Evolutionary conservation across 176 grass and related monocot species (phyloP), one percentile per base, ranked within the genome.

Genomic region (Elymus sibiricus): DNA sequence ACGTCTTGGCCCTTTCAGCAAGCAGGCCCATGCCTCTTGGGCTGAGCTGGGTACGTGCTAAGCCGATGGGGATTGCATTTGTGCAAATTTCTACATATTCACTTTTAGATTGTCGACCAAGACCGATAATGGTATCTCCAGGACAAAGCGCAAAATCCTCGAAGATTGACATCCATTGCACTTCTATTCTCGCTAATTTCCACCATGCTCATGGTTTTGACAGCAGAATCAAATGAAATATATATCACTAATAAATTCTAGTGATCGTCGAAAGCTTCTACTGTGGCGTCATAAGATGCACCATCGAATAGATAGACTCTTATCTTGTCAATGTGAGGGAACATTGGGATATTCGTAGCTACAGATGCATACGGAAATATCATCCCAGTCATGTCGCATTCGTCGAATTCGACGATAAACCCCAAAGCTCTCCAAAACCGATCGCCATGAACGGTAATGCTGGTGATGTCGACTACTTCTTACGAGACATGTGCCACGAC

Each of bases 201-300:
- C 10, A 76, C 82, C 55, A 74, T 32, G 4, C 28, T 24, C 26
- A 84, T 34, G 26, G 26, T 22, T 44, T 47, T 47, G 26, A 75
- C 26, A 31, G 13, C 37, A 63, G 2, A 25, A 7, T 75, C 56
- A 44, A 84, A 75, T 9, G 11, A 60, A 9, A 75, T 53, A n/a
- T 55, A 84, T 11, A 84, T 14, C 2, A 31, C 53, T n/a, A 83
- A 61, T 38, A 83, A 61, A 43, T 74, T 84, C 82, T 56, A 75
- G 26, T 75, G 70, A 29, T 84, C 40, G 27, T 75, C 56, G 7
- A 26, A 74, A 14, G 82, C 82, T 74, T 4, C 22, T 22, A 84
- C 0, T 55, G 70, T 63, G 17, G 70, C 70, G n/a, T 44, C 25
- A 12, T 83, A 74, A 43, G 37, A 74, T 69, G 37, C 55, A 43